A percentile compares a stretch with the other conserved stretches of the same genome.
Conservation (phyloP, 1,139 yeast genomes). For the Pneumocystis carinii region DNA sequence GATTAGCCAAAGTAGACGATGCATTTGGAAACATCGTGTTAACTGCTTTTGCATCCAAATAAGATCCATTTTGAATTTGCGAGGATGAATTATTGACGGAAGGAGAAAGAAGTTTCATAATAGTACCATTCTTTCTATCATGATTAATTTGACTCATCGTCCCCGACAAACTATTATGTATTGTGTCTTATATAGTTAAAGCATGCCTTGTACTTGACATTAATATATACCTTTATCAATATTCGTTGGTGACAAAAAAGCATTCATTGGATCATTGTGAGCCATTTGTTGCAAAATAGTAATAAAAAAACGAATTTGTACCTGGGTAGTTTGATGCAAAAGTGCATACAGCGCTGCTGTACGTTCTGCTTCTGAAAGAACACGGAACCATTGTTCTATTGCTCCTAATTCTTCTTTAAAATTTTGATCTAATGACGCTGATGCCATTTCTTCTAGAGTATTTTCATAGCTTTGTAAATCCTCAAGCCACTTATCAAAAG, state of each 20-base stretch:
- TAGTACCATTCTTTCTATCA: not conserved
- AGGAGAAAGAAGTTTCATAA: slow-evolving; percentile 5
- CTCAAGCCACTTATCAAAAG: slow-evolving; percentile 24
- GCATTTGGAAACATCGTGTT: slow-evolving; percentile 11
- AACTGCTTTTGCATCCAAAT: slow-evolving; percentile 5
- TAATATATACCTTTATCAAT: slow-evolving; percentile 6
- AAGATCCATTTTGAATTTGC: not conserved
- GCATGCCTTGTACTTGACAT: not conserved
- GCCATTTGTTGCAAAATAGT: slow-evolving; percentile 26
- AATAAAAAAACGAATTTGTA: slow-evolving; percentile 26
- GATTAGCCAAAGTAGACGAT: slow-evolving; percentile 10
- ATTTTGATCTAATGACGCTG: slow-evolving; percentile 21
- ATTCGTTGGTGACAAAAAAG: slow-evolving; percentile 21
- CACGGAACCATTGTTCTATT: slow-evolving; percentile 28
- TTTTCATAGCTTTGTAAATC: slow-evolving; percentile 24
- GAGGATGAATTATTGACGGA: slow-evolving; percentile 1
- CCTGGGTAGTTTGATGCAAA: slow-evolving; percentile 26
- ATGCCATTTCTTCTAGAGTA: slow-evolving; percentile 26
- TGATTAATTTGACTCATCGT: slow-evolving; percentile 1
- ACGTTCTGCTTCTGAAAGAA: slow-evolving; percentile 25
- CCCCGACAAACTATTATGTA: slow-evolving; percentile 2
- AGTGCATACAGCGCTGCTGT: slow-evolving; percentile 28
- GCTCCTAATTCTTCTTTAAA: slow-evolving; percentile 22
- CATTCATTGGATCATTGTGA: slow-evolving; percentile 20
- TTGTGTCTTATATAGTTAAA: slow-evolving; percentile 2